These are phyloP conservation scores for Coprinopsis marcescibilis DNA, from an alignment of 768 basidiomycete species.

Conservation along the genomic window DNA sequence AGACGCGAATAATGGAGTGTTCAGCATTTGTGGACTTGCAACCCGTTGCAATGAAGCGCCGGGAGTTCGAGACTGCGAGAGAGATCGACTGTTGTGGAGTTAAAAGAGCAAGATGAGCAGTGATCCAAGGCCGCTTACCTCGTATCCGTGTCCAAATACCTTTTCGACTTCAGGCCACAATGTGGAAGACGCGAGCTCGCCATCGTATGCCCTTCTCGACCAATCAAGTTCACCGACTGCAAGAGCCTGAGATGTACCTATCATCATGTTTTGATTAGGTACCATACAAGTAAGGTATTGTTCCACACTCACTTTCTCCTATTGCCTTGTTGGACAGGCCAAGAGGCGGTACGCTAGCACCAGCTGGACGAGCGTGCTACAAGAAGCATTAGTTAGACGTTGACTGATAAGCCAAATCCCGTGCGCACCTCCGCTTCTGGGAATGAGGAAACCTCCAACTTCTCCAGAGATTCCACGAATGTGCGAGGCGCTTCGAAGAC, in stretches of 20 bases:
- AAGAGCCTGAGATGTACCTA: slow-evolving; percentile 18
- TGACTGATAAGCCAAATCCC: not conserved
- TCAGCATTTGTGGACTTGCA: slow-evolving; percentile 86
- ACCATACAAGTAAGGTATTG: not conserved
- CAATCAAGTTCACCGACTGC: slow-evolving; percentile 18
- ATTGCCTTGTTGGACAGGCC: slow-evolving; percentile 92
- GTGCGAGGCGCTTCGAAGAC: slow-evolving; percentile 87
- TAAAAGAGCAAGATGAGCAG: not conserved
- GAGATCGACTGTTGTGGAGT: slow-evolving; percentile 61
- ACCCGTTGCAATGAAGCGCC: slow-evolving; percentile 74
- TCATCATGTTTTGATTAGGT: not conserved
- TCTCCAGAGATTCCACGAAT: slow-evolving; percentile 64
- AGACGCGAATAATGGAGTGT: slow-evolving; percentile 85
- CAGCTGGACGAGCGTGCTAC: slow-evolving; percentile 59
- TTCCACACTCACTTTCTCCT: slow-evolving; percentile 52
- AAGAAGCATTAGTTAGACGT: slow-evolving; percentile 4
- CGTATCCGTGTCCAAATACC: slow-evolving; percentile 96
- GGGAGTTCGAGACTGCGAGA: slow-evolving; percentile 67
- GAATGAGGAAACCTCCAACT: slow-evolving; percentile 43
- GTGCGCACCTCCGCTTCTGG: slow-evolving; percentile 43
- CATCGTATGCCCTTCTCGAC: slow-evolving; percentile 71
- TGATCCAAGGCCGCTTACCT: slow-evolving; percentile 41
- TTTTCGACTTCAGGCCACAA: slow-evolving; percentile 98
- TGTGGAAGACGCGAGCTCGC: slow-evolving; percentile 80
- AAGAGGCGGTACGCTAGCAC: slow-evolving; percentile 88